Evolutionary conservation across 805 yeast genomes (phyloP).

Genomic region (Cyberlindnera nakhonratchasimensis): DNA sequence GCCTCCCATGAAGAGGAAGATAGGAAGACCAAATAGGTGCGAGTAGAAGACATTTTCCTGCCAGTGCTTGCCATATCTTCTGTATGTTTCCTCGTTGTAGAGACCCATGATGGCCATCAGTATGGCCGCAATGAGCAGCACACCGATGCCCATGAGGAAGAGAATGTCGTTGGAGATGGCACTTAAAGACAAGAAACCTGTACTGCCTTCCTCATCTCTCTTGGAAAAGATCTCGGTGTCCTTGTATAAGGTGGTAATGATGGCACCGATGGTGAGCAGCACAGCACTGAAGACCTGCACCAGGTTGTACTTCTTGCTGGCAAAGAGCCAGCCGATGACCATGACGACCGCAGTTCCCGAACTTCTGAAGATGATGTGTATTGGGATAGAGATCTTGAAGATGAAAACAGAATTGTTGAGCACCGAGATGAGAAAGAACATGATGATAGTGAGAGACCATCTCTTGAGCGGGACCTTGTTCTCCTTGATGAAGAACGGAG

Average conservation of each 20-base stretch:
- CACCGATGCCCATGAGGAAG: constrained; percentile 30
- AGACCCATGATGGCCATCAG: constrained; percentile 57
- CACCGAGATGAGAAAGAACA: constrained; percentile 49
- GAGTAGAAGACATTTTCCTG: constrained; percentile 60
- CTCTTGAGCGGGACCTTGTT: constrained; percentile 40
- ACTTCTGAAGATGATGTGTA: constrained; percentile 65
- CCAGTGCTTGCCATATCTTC: constrained; percentile 57
- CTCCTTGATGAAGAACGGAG: constrained; percentile 31
- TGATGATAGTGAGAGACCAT: constrained; percentile 44
- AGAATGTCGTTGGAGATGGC: constrained; percentile 15
- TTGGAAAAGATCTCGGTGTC: constrained; percentile 26
- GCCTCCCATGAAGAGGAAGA: constrained; percentile 40
- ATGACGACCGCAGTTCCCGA: constrained; percentile 61
- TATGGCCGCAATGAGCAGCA: constrained; percentile 46
- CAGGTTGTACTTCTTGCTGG: constrained; percentile 41
- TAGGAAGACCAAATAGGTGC: constrained; percentile 53
- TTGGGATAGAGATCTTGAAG: constrained; percentile 57
- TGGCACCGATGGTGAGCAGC: constrained; percentile 50
- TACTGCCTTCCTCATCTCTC: constrained; percentile 16
- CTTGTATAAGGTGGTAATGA: constrained; percentile 28
- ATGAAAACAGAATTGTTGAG: constrained; percentile 57
- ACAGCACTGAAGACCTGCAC: constrained; percentile 49
- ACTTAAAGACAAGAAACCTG: background rate
- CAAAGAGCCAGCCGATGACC: constrained; percentile 48
- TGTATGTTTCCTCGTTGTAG: constrained; percentile 49